phyloP scores from a whole-genome alignment of 345 rosid genomes.

The Kernera saxatilis region DNA sequence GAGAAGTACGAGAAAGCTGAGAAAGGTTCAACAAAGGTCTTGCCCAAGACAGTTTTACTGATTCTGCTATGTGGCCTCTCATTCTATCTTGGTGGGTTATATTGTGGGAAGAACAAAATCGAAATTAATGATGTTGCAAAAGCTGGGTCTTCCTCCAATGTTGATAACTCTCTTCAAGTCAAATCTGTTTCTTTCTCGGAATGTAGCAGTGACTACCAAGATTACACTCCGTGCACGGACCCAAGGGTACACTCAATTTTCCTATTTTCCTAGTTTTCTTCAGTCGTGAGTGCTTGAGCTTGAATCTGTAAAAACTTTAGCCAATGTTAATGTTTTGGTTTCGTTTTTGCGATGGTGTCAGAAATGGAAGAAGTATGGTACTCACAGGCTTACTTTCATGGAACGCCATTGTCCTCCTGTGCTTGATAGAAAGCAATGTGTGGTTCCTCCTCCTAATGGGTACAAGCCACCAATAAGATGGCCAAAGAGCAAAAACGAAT shows the following conservation, averaged over 20 bases:
- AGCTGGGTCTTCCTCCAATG: constrained; percentile 42
- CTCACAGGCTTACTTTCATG: constrained; percentile 81
- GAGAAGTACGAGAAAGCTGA: constrained; percentile 56
- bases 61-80: constrained; percentile 69
- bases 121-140: constrained; percentile 36
- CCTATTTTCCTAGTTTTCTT: not conserved
- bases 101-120: constrained; percentile 48
- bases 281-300: not conserved
- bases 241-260: constrained; percentile 55
- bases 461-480: constrained; percentile 87
- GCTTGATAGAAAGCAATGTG: constrained; percentile 84
- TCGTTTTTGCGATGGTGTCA: constrained; percentile 27
- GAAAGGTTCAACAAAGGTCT: constrained; percentile 39
- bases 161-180: constrained; percentile 44
- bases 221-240: constrained; percentile 98
- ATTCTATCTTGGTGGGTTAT: constrained; percentile 86
- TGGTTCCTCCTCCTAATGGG: constrained; percentile 96
- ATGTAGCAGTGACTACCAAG: constrained; percentile 81
- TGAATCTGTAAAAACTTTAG: not conserved
- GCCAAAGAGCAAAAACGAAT: constrained; percentile 87
- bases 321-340: constrained; percentile 12
- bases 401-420: constrained; percentile 94
- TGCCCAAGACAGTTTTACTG: constrained; percentile 46
- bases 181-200: constrained; percentile 61
- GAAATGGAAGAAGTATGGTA: constrained; percentile 94